Conservation (phyloP, 768 basidiomycete genomes). For the Lactifluus subvellereus region DNA sequence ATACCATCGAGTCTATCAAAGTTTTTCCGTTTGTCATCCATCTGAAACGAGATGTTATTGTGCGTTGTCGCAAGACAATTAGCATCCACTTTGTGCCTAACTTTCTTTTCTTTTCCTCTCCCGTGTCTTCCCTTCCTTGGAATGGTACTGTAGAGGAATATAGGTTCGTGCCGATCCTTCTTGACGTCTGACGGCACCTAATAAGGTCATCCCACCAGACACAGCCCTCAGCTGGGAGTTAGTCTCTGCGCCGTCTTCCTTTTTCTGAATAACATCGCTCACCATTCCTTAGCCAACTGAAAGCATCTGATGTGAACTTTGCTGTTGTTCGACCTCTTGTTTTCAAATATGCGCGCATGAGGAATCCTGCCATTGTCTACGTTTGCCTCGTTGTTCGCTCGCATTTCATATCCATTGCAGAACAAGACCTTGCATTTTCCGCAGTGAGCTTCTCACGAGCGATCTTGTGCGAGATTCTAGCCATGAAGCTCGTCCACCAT, state of each 20-base stretch:
- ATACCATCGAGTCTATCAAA: conserved; percentile 53
- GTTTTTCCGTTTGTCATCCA: conserved; percentile 80
- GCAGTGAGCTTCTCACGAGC: conserved; percentile 67
- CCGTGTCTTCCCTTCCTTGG: background rate
- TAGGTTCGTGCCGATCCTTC: conserved; percentile 24
- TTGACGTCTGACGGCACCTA: background rate
- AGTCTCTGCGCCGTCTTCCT: conserved; percentile 31
- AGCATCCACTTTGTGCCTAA: background rate
- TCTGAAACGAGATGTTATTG: conserved; percentile 62
- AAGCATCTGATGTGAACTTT: conserved; percentile 78
- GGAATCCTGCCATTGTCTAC: conserved; percentile 70
- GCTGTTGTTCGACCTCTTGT: conserved; percentile 73
- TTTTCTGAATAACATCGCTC: conserved; percentile 9
- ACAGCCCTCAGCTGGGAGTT: conserved; percentile 77
- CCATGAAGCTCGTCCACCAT: conserved; percentile 75
- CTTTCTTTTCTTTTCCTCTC: background rate
- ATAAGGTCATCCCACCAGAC: conserved; percentile 33
- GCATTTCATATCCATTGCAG: conserved; percentile 68
- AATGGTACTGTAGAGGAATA: conserved; percentile 27
- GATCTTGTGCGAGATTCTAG: conserved; percentile 79
- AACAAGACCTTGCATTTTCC: conserved; percentile 70
- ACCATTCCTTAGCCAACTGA: conserved; percentile 54
- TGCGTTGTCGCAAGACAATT: conserved; percentile 34
- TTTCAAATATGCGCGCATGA: conserved; percentile 67
- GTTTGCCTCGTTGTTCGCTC: conserved; percentile 72